These are phyloP conservation scores for Fusarium vanettenii DNA, from an alignment of 2,329 filamentous ascomycete genomes.

Conservation along the genomic window DNA sequence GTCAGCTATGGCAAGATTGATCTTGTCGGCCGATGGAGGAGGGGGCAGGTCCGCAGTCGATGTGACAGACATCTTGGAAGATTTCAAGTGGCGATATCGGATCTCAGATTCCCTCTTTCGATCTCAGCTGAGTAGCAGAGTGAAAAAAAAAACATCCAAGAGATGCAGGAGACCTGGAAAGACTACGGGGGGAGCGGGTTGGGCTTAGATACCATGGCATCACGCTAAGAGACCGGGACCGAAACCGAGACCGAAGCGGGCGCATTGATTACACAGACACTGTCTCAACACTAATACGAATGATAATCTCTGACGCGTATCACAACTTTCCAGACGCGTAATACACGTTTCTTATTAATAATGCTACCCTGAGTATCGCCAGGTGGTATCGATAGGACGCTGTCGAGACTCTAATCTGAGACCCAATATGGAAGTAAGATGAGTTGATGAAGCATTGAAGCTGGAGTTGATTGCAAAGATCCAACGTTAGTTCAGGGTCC, in stretches of 20 bases:
- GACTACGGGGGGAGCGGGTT: neutral
- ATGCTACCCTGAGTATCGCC: neutral
- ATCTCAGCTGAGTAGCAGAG: neutral
- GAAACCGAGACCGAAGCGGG: neutral
- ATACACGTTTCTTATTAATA: neutral
- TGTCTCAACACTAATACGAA: neutral
- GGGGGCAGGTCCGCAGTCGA: neutral
- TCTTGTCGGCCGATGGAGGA: neutral
- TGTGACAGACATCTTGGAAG: neutral
- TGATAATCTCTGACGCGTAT: neutral
- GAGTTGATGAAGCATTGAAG: neutral
- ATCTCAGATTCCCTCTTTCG: neutral
- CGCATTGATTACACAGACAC: neutral
- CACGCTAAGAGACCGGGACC: neutral
- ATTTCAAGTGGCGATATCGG: neutral
- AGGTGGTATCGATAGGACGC: neutral
- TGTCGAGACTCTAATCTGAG: neutral
- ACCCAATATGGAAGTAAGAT: neutral
- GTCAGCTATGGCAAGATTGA: constrained; percentile 35
- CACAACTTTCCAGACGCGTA: neutral
- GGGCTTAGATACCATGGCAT: neutral
- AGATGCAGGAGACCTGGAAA: neutral
- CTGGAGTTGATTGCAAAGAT: neutral
- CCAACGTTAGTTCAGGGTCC: too few relatives aligned
- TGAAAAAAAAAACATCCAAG: neutral